Evolutionary conservation across 2,329 filamentous ascomycete species (phyloP), one percentile per base, ranked within the genome.

Genomic region (Fusarium chuoi): DNA sequence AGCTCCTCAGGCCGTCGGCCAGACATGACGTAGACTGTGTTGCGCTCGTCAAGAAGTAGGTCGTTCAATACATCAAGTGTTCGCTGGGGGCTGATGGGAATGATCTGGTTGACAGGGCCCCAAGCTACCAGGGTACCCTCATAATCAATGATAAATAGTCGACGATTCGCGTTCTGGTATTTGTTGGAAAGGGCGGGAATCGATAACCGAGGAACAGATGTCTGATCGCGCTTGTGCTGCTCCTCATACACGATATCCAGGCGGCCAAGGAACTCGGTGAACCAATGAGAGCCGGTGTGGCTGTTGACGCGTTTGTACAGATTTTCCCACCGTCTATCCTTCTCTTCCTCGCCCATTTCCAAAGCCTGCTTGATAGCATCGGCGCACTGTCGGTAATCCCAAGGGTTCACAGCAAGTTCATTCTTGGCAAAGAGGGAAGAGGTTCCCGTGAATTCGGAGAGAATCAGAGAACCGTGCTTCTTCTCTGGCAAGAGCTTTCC

Each of bases 381-480:
- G 57, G 95, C 94, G 77, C 94, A 97, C 80, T 94, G 91, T 41
- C 92, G 90, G 81, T 98, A 98, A 81, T 98, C 94, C 96, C 96
- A 98, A 0, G 96, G 96, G 80, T 98, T 98, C 78, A 98, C 93
- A 1, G 94, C 89, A 20, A 98, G 88, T 73, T 96, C 93, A 66
- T 94, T 90, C 51, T 92, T 90, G 22, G 90, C 90, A 78, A 98
- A 97, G 5, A 98, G 88, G 0, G 93, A 94, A 3, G 95, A 92
- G 68, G 95, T 97, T 30, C 96, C 96, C 5, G 96, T 98, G 80
- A 98, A 98, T 81, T 98, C 96, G 72, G 94, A 98, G 61, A 98
- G 86, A 74, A 98, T 98, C 48, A 98, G 87, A 3, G 95, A 95
- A 5, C 94, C 94, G 78, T 96, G 91, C 82, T 94, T 95, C 84